Conservation (phyloP, 129 eudicot genomes). For the Chrysanthemum seticuspe region DNA sequence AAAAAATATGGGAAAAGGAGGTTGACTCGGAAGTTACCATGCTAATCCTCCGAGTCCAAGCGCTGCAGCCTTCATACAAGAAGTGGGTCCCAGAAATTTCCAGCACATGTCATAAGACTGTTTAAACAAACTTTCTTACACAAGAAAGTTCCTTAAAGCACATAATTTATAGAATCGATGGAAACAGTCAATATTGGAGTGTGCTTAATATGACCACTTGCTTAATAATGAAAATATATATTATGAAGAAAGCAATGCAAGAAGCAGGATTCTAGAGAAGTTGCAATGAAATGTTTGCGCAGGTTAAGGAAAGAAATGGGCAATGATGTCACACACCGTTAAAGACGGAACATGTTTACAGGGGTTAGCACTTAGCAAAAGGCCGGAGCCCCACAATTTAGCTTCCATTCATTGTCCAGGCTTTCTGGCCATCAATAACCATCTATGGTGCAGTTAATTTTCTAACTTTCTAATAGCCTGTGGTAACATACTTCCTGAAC, state of each 20-base stretch:
- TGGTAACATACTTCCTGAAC: background rate
- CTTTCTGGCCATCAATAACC: background rate
- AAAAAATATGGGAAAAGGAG: background rate
- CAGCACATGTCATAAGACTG: constrained; percentile 8
- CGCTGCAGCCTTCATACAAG: constrained; percentile 12
- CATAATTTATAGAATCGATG: constrained; percentile 15
- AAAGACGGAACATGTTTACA: background rate
- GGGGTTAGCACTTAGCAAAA: background rate
- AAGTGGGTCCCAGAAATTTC: constrained; percentile 19
- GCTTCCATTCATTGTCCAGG: background rate
- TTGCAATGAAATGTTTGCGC: too few species aligned
- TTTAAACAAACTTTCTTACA: constrained; percentile 16
- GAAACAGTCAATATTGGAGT: constrained; percentile 5
- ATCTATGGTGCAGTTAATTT: background rate
- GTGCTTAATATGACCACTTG: constrained; percentile 6
- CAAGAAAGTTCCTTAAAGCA: constrained; percentile 15
- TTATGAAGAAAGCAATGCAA: constrained; percentile 14
- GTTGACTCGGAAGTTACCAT: constrained; percentile 18
- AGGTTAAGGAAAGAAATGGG: background rate
- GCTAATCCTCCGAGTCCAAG: constrained; percentile 7
- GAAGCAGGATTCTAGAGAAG: constrained; percentile 3
- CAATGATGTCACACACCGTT: background rate
- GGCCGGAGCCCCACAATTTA: too few species aligned
- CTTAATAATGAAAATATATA: background rate
- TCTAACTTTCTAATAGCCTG: background rate